phyloP scores from a whole-genome alignment of 768 basidiomycete genomes.

The Rhodotorula sphaerocarpa region DNA sequence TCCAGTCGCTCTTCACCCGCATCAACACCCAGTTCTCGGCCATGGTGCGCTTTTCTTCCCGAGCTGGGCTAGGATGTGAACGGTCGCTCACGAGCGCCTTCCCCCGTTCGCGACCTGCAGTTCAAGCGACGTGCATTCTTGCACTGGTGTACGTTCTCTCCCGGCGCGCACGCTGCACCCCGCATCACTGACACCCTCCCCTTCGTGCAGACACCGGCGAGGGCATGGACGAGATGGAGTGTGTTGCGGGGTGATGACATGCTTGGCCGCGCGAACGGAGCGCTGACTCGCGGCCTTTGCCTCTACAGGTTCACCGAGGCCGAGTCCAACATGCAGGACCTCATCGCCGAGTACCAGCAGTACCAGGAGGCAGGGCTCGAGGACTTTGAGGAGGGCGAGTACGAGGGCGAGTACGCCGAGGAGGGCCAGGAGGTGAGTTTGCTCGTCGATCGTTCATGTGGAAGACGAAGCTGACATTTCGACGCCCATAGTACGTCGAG shows the following conservation, averaged over 20 bases:
- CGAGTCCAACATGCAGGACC: slow-evolving; percentile 78
- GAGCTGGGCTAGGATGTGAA: too few relatives aligned
- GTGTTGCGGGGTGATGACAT: background rate
- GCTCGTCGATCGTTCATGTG: too few relatives aligned
- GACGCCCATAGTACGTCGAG: slow-evolving; percentile 2
- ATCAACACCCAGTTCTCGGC: slow-evolving; percentile 96
- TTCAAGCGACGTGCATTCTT: slow-evolving; percentile 19
- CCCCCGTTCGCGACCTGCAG: slow-evolving; percentile 41
- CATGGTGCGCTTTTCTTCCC: slow-evolving; percentile 51
- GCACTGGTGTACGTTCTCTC: slow-evolving; percentile 18
- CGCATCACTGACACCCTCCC: slow-evolving; percentile 53
- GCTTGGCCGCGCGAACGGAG: too few relatives aligned
- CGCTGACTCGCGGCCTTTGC: too few relatives aligned
- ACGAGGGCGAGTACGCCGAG: slow-evolving; percentile 16
- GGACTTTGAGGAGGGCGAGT: slow-evolving; percentile 13
- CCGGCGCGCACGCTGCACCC: too few relatives aligned
- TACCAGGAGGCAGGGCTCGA: slow-evolving; percentile 44
- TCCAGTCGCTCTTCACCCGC: slow-evolving; percentile 98
- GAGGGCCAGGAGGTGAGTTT: slow-evolving; percentile 24
- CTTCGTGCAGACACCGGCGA: slow-evolving; percentile 61
- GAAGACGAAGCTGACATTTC: too few relatives aligned
- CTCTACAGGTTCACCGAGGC: slow-evolving; percentile 71
- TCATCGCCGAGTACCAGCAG: slow-evolving; percentile 39
- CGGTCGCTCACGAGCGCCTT: background rate
- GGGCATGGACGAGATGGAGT: slow-evolving; percentile 80